phyloP scores from a whole-genome alignment of 305 asterid species.

The Fraxinus sp. region DNA sequence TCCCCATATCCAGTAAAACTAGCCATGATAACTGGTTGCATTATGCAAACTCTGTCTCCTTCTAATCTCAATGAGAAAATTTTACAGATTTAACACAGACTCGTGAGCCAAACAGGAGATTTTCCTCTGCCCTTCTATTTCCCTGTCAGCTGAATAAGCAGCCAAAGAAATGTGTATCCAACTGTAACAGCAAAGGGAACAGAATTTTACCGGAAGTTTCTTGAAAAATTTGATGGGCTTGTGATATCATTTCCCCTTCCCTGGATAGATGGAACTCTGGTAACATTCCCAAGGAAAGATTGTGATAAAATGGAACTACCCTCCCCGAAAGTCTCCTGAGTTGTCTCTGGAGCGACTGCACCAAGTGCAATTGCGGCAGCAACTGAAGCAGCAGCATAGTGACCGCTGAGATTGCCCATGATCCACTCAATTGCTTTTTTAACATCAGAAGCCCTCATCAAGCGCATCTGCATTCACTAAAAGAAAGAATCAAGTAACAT shows the following conservation, averaged over 20 bases:
- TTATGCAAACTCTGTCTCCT: conserved; percentile 17
- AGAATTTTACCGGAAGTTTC: conserved; percentile 68
- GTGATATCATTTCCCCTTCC: conserved; percentile 70
- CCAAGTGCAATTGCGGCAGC: conserved; percentile 98
- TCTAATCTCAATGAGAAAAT: conserved; percentile 17
- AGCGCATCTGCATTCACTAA: conserved; percentile 99
- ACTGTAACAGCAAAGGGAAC: conserved; percentile 26
- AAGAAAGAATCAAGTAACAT: conserved; percentile 72
- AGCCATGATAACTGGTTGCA: neutral
- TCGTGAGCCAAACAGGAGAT: neutral
- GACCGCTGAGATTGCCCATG: conserved; percentile 86
- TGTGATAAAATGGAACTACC: conserved; percentile 48
- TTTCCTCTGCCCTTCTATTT: neutral
- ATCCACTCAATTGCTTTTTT: conserved; percentile 97
- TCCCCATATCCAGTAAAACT: neutral
- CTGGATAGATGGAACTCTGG: conserved; percentile 39
- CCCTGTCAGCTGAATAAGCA: neutral
- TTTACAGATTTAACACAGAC: neutral
- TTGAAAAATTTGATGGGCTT: conserved; percentile 62
- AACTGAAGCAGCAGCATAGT: conserved; percentile 97
- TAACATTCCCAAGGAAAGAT: conserved; percentile 46
- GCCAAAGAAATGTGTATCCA: neutral
- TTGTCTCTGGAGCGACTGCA: conserved; percentile 72
- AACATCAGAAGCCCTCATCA: conserved; percentile 90
- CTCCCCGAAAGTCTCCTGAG: conserved; percentile 54